Conservation (phyloP, 1,284 basidiomycete genomes). For the Tylopilus sp. region DNA sequence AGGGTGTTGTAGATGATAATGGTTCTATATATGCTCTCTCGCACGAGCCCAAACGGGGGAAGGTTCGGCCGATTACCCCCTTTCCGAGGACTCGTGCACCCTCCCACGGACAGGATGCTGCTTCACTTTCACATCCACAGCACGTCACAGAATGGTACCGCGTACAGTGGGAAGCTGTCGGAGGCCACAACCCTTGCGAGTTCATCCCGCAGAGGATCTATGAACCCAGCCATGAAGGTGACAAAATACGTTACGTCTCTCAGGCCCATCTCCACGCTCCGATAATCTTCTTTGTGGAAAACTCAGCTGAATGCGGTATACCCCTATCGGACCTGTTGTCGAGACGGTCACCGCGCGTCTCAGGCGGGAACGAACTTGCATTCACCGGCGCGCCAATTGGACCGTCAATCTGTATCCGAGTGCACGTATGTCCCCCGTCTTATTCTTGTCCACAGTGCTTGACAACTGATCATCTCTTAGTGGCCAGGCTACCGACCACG, state of each 20-base stretch:
- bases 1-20: background rate
- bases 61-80: background rate
- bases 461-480: constrained; percentile 42
- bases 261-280: constrained; percentile 69
- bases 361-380: constrained; percentile 65
- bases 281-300: constrained; percentile 65
- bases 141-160: constrained; percentile 18
- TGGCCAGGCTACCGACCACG: constrained; percentile 79
- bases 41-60: background rate
- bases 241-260: constrained; percentile 75
- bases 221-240: constrained; percentile 74
- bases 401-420: constrained; percentile 75
- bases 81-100: too few relatives aligned
- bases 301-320: constrained; percentile 66
- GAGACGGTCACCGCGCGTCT: constrained; percentile 50
- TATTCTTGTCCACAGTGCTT: too few relatives aligned
- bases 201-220: constrained; percentile 75
- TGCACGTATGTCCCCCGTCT: constrained; percentile 35
- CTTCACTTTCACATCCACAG: background rate
- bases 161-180: constrained; percentile 8
- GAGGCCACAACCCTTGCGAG: constrained; percentile 46
- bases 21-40: background rate
- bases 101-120: too few relatives aligned
- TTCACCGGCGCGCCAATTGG: constrained; percentile 72
- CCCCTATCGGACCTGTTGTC: constrained; percentile 59